Conservation (phyloP, 805 yeast species). For the Hanseniaspora pseudoguilliermondii region DNA sequence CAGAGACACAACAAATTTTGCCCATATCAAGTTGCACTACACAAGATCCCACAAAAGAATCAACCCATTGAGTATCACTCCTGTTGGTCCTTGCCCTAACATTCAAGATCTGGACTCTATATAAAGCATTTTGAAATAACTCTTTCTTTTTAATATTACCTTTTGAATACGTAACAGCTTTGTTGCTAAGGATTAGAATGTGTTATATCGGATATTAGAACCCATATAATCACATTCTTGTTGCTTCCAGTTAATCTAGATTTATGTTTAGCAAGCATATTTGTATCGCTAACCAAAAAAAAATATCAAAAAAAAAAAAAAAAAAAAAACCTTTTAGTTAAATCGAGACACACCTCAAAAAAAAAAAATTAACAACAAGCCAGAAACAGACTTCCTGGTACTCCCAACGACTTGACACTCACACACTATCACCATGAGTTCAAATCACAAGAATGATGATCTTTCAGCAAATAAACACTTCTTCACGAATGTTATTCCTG, state of each 20-base stretch:
- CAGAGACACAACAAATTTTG: slow-evolving; percentile 67
- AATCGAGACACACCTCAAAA: neutral
- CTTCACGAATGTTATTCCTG: slow-evolving; percentile 6
- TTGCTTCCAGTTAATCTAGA: no score
- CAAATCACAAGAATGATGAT: neutral
- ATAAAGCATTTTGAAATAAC: neutral
- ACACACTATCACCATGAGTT: neutral
- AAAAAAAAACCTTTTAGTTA: neutral
- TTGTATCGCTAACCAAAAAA: no score
- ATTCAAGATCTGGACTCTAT: slow-evolving; percentile 36
- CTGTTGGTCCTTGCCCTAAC: slow-evolving; percentile 77
- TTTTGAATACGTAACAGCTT: neutral
- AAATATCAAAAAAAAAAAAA: no score
- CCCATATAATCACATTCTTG: no score
- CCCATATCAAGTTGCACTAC: slow-evolving; percentile 84
- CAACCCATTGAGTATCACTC: slow-evolving; percentile 75
- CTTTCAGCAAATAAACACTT: neutral
- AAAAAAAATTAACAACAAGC: neutral
- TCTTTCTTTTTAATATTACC: neutral
- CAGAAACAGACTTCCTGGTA: neutral
- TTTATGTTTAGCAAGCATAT: no score
- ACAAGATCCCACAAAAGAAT: slow-evolving; percentile 70
- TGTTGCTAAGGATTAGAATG: no score
- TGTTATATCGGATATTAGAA: no score
- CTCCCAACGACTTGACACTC: neutral